phyloP scores from a whole-genome alignment of 495 filamentous ascomycete genomes.

The Aspergillus egyptiacus region DNA sequence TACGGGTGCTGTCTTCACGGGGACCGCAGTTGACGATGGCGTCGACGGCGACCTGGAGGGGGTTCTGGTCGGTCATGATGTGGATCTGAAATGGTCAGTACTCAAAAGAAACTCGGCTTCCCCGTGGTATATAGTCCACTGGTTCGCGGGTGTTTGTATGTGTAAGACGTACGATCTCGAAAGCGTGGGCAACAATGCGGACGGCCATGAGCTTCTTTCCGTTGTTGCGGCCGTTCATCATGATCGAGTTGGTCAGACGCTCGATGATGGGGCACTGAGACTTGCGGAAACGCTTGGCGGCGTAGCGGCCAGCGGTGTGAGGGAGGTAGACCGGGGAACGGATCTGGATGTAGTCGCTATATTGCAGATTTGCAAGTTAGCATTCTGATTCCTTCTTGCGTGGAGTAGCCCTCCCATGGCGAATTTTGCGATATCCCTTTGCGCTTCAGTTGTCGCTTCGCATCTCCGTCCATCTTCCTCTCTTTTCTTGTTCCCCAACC shows the following conservation, averaged over 20 bases:
- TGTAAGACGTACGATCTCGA: slow-evolving; percentile 94
- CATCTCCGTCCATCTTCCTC: background rate
- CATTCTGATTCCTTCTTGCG: too few relatives aligned
- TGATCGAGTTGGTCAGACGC: slow-evolving; percentile 99
- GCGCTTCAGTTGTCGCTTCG: slow-evolving; percentile 1
- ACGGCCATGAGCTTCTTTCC: slow-evolving; percentile 99
- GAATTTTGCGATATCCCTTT: slow-evolving; percentile 7
- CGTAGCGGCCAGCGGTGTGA: slow-evolving; percentile 97
- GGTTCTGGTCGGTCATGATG: slow-evolving; percentile 99
- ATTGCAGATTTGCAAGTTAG: slow-evolving; percentile 41
- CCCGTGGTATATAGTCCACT: too few relatives aligned
- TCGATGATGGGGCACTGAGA: slow-evolving; percentile 99
- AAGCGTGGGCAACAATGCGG: slow-evolving; percentile 96
- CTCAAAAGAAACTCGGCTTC: too few relatives aligned
- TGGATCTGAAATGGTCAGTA: slow-evolving; percentile 88
- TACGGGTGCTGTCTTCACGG: slow-evolving; percentile 99
- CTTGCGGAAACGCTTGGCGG: slow-evolving; percentile 99
- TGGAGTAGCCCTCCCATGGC: slow-evolving; percentile 2
- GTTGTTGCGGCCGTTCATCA: slow-evolving; percentile 99
- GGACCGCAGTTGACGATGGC: slow-evolving; percentile 99
- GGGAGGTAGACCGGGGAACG: slow-evolving; percentile 96
- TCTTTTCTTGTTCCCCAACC: slow-evolving; percentile 1
- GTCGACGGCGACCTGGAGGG: slow-evolving; percentile 98
- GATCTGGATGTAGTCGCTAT: slow-evolving; percentile 99
- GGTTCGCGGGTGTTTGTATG: too few relatives aligned